These are phyloP conservation scores for Pseudisothecium myosuroides DNA, from an alignment of 225 moss, liverwort and hornwort species.

Conservation along the genomic window DNA sequence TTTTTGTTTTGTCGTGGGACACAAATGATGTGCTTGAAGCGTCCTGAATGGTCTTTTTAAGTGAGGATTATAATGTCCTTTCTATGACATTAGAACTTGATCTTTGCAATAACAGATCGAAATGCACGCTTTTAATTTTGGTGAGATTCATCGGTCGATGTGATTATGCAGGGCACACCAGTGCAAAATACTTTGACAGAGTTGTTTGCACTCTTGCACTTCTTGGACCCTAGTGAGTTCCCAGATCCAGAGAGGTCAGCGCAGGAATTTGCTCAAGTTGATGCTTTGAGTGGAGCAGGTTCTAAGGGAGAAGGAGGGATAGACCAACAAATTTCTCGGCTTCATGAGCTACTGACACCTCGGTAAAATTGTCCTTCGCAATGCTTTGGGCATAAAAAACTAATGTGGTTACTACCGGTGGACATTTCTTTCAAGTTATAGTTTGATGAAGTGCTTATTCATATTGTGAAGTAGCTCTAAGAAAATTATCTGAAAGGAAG, in stretches of 20 bases:
- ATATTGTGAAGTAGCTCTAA: neutral
- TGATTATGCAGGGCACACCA: constrained; percentile 65
- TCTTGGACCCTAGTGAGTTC: constrained; percentile 66
- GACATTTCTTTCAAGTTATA: neutral
- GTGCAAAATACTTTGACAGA: constrained; percentile 76
- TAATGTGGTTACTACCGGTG: neutral
- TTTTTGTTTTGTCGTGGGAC: neutral
- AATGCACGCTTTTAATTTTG: neutral
- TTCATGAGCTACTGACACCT: constrained; percentile 63
- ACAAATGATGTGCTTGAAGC: neutral
- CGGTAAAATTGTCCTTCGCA: constrained; percentile 31
- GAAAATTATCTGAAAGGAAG: neutral
- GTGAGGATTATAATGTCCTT: neutral
- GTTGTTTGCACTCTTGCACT: constrained; percentile 70
- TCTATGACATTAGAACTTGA: neutral
- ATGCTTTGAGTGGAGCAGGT: constrained; percentile 24
- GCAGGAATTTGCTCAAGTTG: constrained; percentile 49
- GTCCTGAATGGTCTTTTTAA: neutral
- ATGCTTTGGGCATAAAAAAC: neutral
- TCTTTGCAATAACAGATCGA: neutral
- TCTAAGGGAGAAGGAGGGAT: constrained; percentile 33
- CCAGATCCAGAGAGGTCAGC: constrained; percentile 61
- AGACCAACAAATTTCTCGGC: constrained; percentile 53
- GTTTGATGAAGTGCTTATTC: neutral
- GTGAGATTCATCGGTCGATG: neutral